phyloP scores from a whole-genome alignment of 2,329 filamentous ascomycete genomes.

The Arthrocladium fulminans region DNA sequence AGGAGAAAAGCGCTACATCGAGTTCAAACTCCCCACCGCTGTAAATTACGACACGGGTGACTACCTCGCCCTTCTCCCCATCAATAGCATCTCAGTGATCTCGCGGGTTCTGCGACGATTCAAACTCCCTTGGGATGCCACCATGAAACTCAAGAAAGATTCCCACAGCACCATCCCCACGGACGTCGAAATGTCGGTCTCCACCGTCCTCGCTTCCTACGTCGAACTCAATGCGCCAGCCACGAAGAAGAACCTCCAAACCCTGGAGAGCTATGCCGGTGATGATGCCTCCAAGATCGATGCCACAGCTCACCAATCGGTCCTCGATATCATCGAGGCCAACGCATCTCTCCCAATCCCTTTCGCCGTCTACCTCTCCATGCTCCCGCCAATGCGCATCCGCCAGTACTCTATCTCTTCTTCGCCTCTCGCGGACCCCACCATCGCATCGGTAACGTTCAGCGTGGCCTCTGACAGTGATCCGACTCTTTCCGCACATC shows the following conservation, averaged over 20 bases:
- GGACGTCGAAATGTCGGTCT: conserved; percentile 49
- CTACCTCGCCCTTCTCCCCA: conserved; percentile 64
- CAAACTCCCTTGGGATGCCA: conserved; percentile 58
- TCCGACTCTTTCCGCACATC: conserved; percentile 31
- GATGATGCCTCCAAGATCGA: conserved; percentile 9
- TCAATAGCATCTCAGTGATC: conserved; percentile 57
- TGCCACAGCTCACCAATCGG: conserved; percentile 7
- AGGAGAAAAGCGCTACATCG: conserved; percentile 55
- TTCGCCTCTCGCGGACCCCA: conserved; percentile 53
- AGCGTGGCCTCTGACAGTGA: conserved; percentile 47
- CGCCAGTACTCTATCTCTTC: conserved; percentile 76
- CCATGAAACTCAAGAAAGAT: conserved; percentile 51
- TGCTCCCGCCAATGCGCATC: conserved; percentile 68
- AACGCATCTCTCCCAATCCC: conserved; percentile 53
- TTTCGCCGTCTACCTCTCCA: conserved; percentile 57
- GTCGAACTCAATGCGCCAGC: conserved; percentile 65
- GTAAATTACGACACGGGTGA: conserved; percentile 64
- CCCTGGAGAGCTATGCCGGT: conserved; percentile 12
- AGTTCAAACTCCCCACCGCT: conserved; percentile 57
- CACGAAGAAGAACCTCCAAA: conserved; percentile 46
- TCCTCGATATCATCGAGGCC: conserved; percentile 61
- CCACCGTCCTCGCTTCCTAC: conserved; percentile 58
- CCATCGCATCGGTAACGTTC: conserved; percentile 58
- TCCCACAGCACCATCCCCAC: conserved; percentile 48
- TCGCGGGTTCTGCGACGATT: conserved; percentile 56